Evolutionary conservation across 2,329 filamentous ascomycete genomes (phyloP), one percentile per base, ranked within the genome.

Genomic region (Rachicladosporium sp.): DNA sequence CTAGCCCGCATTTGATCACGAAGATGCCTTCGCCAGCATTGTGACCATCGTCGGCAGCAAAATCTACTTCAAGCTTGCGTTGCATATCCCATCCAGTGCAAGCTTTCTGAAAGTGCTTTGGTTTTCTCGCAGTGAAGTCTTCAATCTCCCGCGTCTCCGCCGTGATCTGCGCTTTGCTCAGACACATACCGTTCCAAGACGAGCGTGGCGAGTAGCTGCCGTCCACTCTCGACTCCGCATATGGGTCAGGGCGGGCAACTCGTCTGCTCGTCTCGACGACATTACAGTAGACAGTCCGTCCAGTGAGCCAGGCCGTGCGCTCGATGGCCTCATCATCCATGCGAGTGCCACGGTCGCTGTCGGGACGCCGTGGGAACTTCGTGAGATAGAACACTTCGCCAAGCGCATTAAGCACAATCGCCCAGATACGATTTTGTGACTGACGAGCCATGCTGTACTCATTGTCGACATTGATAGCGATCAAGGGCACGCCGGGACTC

Each of bases 31-130:
- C 89, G 12, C 87, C 87, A 19, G 78, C 80, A 36, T 78, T 75
- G 40, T 75, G 67, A n/a, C 76, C 74, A 60, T 91, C 82, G 48
- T 88, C 84, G 12, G 76, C 78, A 31, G 82, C 82, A 61, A 95
- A 96, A 55, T 98, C 91, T 2, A 94, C 85, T 51, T 91, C 81
- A 2, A 96, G 66, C 45, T 69, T 78, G 44, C 87, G 76, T 38
- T 78, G 78, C 88, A 96, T 96, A 53, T 96, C 84, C 89, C 91
- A 96, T 2, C 82, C 82, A 42, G 82, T 66, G 53, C 83, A 96
- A 1, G 76, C 68, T 51, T 78, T 80, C 13, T 80, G 77, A 57
- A 93, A 93, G 50, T 93, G 76, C 31, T 76, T 73, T 3, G 89
- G 88, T 49, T 76, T 79, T 50, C 81, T 77, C 0, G 66, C 67